Evolutionary conservation across 805 yeast species (phyloP).

Genomic region (Kregervanrija pseudodelftensis): DNA sequence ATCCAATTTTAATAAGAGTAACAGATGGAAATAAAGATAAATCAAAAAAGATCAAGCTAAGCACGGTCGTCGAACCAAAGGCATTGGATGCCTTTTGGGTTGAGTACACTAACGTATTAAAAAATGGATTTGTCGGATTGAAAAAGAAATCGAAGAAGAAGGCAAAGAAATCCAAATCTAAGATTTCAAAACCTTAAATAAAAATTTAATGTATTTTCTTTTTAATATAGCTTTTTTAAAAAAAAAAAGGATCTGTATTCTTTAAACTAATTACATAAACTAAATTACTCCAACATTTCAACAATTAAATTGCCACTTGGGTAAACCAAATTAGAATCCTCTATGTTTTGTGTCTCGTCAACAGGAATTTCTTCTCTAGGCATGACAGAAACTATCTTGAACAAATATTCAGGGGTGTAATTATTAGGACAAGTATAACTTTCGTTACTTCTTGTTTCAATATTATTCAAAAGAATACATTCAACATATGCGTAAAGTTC

Average conservation of each 20-base stretch:
- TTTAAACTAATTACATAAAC: constrained; percentile 1
- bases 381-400: constrained; percentile 47
- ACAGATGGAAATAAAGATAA: constrained; percentile 50
- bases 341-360: constrained; percentile 24
- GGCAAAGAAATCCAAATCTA: constrained; percentile 31
- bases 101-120: constrained; percentile 62
- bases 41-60: constrained; percentile 47
- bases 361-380: constrained; percentile 43
- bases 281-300: constrained; percentile 9
- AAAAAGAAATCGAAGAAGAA: constrained; percentile 77
- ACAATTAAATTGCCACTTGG: constrained; percentile 58
- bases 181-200: constrained; percentile 6
- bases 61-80: constrained; percentile 63
- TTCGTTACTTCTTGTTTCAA: constrained; percentile 27
- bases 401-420: constrained; percentile 41
- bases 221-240: background rate
- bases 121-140: constrained; percentile 67
- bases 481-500: constrained; percentile 72
- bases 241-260: background rate
- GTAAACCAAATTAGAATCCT: constrained; percentile 41
- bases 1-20: constrained; percentile 63
- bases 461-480: constrained; percentile 25
- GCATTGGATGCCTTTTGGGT: constrained; percentile 70
- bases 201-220: background rate
- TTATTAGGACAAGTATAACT: constrained; percentile 16